A percentile compares a stretch with the other conserved stretches of the same genome.
phyloP scores from a whole-genome alignment of 2,329 filamentous ascomycete species.

The Exophiala calicioides region DNA sequence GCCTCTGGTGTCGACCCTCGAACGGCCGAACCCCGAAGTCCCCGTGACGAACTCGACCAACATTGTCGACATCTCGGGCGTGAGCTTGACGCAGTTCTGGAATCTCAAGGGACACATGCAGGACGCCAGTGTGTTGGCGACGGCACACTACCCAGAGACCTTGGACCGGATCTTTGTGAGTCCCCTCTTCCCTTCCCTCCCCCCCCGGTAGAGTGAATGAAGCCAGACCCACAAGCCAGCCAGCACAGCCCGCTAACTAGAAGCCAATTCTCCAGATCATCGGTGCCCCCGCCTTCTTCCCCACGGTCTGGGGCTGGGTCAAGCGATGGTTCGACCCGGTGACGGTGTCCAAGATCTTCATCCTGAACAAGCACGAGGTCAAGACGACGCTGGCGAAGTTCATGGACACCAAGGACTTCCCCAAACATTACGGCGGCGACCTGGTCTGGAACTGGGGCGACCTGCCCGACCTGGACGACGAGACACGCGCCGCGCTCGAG shows the following conservation, averaged over 20 bases:
- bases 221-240: too few relatives aligned
- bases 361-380: slow-evolving; percentile 73
- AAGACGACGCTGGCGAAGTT: slow-evolving; percentile 75
- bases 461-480: slow-evolving; percentile 67
- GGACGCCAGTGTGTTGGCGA: slow-evolving; percentile 81
- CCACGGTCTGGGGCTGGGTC: slow-evolving; percentile 82
- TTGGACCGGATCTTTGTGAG: slow-evolving; percentile 74
- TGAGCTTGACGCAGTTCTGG: slow-evolving; percentile 93
- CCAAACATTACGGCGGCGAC: slow-evolving; percentile 84
- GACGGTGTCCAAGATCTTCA: slow-evolving; percentile 94
- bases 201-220: too few relatives aligned
- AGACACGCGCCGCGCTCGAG: slow-evolving; percentile 36
- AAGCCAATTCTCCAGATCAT: too few relatives aligned
- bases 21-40: slow-evolving; percentile 72
- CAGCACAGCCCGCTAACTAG: too few relatives aligned
- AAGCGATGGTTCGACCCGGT: slow-evolving; percentile 92
- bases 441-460: slow-evolving; percentile 81
- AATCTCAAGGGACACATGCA: slow-evolving; percentile 94
- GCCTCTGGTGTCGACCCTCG: slow-evolving; percentile 77
- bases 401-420: slow-evolving; percentile 80
- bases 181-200: too few relatives aligned
- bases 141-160: slow-evolving; percentile 93
- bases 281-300: slow-evolving; percentile 83
- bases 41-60: slow-evolving; percentile 92
- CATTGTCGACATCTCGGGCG: slow-evolving; percentile 87